phyloP scores from a whole-genome alignment of 495 filamentous ascomycete species.

The Saxispiralis lemnorum region DNA sequence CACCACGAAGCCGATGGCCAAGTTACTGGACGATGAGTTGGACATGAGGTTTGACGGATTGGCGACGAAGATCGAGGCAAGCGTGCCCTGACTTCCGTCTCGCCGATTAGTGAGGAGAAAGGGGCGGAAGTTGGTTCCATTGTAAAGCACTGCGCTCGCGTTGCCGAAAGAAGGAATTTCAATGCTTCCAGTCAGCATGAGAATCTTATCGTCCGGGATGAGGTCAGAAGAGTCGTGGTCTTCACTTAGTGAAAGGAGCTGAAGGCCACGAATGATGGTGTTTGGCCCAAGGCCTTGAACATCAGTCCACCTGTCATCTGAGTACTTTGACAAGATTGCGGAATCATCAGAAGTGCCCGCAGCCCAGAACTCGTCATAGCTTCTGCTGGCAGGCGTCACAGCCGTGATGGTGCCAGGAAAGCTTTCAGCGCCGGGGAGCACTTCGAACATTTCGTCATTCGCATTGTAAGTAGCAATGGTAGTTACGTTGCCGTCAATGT shows the following conservation, averaged over 20 bases:
- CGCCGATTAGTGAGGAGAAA: conserved; percentile 58
- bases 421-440: conserved; percentile 41
- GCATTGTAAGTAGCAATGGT: conserved; percentile 60
- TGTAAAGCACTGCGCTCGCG: conserved; percentile 72
- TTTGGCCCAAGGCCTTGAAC: conserved; percentile 41
- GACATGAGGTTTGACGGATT: conserved; percentile 9
- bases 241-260: conserved; percentile 52
- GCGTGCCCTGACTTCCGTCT: conserved; percentile 45
- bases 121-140: conserved; percentile 59
- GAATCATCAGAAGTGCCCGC: conserved; percentile 54
- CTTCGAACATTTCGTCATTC: conserved; percentile 42
- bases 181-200: conserved; percentile 72
- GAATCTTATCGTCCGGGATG: conserved; percentile 45
- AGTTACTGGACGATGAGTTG: conserved; percentile 30
- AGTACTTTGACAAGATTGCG: conserved; percentile 57
- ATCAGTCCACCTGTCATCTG: conserved; percentile 37
- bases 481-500: conserved; percentile 41
- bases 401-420: conserved; percentile 68
- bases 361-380: conserved; percentile 59
- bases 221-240: conserved; percentile 46
- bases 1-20: conserved; percentile 73
- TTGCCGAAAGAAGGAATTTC: conserved; percentile 57
- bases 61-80: conserved; percentile 56
- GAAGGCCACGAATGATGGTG: conserved; percentile 57
- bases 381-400: conserved; percentile 49